These are phyloP conservation scores for Blastocystis hominis DNA, from an alignment of 352 stramenopile species.

Conservation along the genomic window DNA sequence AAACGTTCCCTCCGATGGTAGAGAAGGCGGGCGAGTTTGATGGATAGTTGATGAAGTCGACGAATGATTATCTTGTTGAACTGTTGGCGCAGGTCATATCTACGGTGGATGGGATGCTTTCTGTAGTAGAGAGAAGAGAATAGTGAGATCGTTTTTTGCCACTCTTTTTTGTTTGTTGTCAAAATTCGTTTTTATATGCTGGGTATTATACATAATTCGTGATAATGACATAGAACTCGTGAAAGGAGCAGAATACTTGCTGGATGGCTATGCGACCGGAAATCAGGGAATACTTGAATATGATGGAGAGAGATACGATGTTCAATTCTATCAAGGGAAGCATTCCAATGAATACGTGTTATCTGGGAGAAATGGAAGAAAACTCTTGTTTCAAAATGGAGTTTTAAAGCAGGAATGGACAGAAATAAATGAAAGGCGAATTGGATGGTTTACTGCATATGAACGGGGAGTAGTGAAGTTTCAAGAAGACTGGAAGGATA, in stretches of 20 bases:
- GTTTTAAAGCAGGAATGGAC: not conserved
- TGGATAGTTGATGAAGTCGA: conserved; percentile 39
- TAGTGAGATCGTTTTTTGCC: conserved; percentile 4
- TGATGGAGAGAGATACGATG: not conserved
- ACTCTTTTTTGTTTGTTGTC: conserved; percentile 29
- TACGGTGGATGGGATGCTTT: conserved; percentile 12
- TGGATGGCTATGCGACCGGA: not conserved
- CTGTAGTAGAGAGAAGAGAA: not conserved
- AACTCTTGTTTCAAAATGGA: not conserved
- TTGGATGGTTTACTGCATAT: not conserved
- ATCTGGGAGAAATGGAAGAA: not conserved
- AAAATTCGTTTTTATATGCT: not conserved
- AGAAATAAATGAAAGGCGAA: not conserved
- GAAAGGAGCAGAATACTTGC: not conserved
- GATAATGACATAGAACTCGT: not conserved
- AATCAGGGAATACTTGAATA: not conserved
- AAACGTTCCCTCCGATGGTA: conserved; percentile 50
- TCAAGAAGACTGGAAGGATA: not conserved
- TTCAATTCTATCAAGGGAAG: not conserved
- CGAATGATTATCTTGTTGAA: conserved; percentile 48
- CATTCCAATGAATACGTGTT: not conserved
- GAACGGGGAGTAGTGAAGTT: not conserved
- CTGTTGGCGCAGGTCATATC: not conserved
- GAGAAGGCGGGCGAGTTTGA: not conserved
- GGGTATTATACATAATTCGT: not conserved